Conservation (phyloP, 768 basidiomycete genomes). For the Trametes villosa region DNA sequence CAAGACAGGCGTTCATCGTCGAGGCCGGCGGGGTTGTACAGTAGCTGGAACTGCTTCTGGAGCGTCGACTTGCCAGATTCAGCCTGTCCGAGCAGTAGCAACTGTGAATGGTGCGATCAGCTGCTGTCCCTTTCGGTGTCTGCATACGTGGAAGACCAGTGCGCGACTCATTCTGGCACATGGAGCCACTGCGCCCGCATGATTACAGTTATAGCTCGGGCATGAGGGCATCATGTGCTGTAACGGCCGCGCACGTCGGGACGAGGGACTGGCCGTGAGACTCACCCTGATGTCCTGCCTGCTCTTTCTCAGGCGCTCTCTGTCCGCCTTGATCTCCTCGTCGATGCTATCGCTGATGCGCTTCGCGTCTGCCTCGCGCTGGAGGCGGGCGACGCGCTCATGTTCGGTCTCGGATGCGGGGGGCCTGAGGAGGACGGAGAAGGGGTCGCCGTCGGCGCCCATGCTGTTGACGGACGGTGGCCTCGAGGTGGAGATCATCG, state of each 20-base stretch:
- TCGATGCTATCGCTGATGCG: constrained; percentile 81
- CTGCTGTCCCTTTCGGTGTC: constrained; percentile 53
- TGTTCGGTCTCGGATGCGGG: constrained; percentile 65
- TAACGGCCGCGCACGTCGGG: constrained; percentile 22
- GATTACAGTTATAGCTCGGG: background rate
- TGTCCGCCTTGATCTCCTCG: constrained; percentile 74
- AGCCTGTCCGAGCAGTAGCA: constrained; percentile 79
- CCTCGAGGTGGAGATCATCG: constrained; percentile 51
- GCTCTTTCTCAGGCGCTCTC: constrained; percentile 62
- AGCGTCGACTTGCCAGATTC: constrained; percentile 83
- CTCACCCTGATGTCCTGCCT: constrained; percentile 78
- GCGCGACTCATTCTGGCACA: constrained; percentile 45
- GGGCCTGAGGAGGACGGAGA: constrained; percentile 68
- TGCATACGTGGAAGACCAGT: background rate
- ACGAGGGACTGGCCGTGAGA: constrained; percentile 22
- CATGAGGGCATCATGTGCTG: background rate
- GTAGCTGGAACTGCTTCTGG: constrained; percentile 84
- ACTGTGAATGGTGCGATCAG: constrained; percentile 69
- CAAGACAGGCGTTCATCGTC: constrained; percentile 75
- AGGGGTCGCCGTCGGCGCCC: constrained; percentile 62
- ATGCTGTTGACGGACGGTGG: constrained; percentile 70
- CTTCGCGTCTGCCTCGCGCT: constrained; percentile 73
- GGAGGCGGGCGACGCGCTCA: constrained; percentile 64
- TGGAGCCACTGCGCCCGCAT: background rate
- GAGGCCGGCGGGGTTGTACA: constrained; percentile 71